Conservation (phyloP, 345 rosid species). For the Gossypium herbaceum region DNA sequence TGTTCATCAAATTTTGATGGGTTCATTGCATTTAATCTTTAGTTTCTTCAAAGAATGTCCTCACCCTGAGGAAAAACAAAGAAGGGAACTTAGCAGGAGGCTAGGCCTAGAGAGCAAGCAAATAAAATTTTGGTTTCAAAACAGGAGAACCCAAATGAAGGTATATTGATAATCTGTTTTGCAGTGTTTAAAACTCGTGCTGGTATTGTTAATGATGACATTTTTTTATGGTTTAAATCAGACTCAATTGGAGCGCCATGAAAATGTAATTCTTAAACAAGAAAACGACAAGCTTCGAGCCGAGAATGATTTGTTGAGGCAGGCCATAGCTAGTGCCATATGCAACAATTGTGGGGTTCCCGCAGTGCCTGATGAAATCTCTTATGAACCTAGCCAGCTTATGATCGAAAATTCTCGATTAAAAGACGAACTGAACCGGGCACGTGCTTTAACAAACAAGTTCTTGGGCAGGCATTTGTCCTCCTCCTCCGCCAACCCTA, state of each 20-base stretch:
- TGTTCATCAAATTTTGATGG: background rate
- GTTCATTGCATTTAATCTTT: background rate
- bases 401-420: conserved; percentile 59
- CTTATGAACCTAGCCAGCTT: conserved; percentile 51
- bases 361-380: conserved; percentile 33
- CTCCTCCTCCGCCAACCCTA: conserved; percentile 27
- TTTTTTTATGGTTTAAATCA: conserved; percentile 21
- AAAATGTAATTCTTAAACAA: conserved; percentile 52
- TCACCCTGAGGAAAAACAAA: conserved; percentile 92
- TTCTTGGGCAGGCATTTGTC: conserved; percentile 49
- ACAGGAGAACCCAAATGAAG: conserved; percentile 97
- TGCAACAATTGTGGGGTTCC: conserved; percentile 72
- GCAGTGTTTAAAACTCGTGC: background rate
- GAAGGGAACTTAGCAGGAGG: conserved; percentile 71
- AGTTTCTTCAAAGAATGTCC: conserved; percentile 95
- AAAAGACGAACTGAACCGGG: conserved; percentile 49
- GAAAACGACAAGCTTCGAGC: conserved; percentile 63
- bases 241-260: conserved; percentile 76
- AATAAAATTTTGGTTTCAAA: conserved; percentile 96
- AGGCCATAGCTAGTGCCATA: conserved; percentile 38
- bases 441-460: conserved; percentile 47
- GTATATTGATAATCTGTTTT: conserved; percentile 25
- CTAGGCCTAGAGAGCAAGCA: conserved; percentile 76
- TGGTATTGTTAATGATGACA: background rate
- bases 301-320: conserved; percentile 53